Percentiles rank a stretch among this genome's conserved stretches.
Evolutionary conservation across 1,284 basidiomycete genomes (phyloP).

Genomic region (Ganoderma resinaceum): DNA sequence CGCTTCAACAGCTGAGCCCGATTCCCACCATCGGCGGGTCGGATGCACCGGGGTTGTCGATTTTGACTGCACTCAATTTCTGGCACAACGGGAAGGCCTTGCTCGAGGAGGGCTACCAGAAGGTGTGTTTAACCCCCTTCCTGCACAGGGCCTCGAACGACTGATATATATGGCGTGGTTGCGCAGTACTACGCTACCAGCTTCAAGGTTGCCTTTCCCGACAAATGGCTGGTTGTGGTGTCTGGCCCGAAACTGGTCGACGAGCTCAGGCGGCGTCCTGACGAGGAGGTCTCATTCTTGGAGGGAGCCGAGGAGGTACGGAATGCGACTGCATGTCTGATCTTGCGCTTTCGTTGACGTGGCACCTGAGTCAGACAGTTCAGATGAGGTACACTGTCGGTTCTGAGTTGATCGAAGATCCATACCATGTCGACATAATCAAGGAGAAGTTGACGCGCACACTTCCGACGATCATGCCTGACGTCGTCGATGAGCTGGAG

Average conservation of each 20-base stretch:
- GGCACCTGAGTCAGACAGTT: not conserved
- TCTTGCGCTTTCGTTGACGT: not conserved
- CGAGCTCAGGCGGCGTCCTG: constrained; percentile 41
- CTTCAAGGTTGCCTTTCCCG: constrained; percentile 46
- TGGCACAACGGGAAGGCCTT: constrained; percentile 41
- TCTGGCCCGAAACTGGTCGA: constrained; percentile 34
- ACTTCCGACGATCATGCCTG: constrained; percentile 34
- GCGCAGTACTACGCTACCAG: constrained; percentile 20
- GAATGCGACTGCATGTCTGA: not conserved
- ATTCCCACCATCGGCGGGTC: constrained; percentile 47
- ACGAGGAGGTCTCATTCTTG: constrained; percentile 39
- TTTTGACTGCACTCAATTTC: constrained; percentile 40
- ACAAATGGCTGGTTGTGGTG: constrained; percentile 40
- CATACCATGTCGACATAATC: constrained; percentile 38
- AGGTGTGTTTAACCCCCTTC: constrained; percentile 34
- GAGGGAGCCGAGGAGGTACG: constrained; percentile 39
- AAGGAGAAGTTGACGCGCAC: constrained; percentile 35
- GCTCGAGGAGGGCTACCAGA: constrained; percentile 47
- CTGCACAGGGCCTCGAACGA: not conserved
- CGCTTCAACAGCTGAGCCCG: constrained; percentile 15
- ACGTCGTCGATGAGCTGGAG: constrained; percentile 38
- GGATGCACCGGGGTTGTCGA: constrained; percentile 45
- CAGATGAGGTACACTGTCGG: constrained; percentile 36
- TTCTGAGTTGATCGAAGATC: constrained; percentile 30
- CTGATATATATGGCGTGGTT: not conserved